Evolutionary conservation across 257 asterid species (phyloP), one percentile per base, ranked within the genome.

Genomic region (Solanum dulcamara): DNA sequence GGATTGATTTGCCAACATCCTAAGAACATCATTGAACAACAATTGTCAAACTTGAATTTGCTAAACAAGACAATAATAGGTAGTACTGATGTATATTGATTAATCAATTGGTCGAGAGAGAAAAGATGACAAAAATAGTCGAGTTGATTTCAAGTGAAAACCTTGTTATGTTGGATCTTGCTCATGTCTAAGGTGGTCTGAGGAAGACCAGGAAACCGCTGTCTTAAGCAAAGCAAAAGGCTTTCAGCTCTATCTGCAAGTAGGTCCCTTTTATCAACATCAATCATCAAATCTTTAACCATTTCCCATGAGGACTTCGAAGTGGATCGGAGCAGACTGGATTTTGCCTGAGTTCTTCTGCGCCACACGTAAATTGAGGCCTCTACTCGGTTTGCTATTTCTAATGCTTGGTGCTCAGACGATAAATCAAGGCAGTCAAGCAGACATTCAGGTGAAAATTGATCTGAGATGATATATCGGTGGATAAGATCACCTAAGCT

Each of bases 141-240:
- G 64, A 30, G 42, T 46, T 46, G 62, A 79, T 79, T 33, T 48
- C 60, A 75, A 62, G 51, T 20, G n/a, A 62, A 68, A 60, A 92
- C 98, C 98, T 93, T 95, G 88, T 95, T 95, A 83, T 81, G 89
- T 89, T 95, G 97, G 79, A 95, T 95, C 87, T 95, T 95, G 89
- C 91, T 92, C 92, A 86, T 92, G 92, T 95, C 95, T 85, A 95
- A 89, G 85, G 94, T 86, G 85, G 96, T 93, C 91, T 93, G 98
- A 55, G 98, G 94, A 48, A 95, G 95, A 81, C 98, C 98, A 32
- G 98, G 98, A 86, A 92, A 93, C 24, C 93, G 85, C 44, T 83
- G 96, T 85, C 88, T 93, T 88, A 93, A 88, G 93, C 92, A 87
- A 59, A 91, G 91, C 57, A 95, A 92, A 50, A 95, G 91, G 87